These are phyloP conservation scores for Agrostemma githago DNA, from an alignment of 148 eudicot genomes.

Conservation along the genomic window DNA sequence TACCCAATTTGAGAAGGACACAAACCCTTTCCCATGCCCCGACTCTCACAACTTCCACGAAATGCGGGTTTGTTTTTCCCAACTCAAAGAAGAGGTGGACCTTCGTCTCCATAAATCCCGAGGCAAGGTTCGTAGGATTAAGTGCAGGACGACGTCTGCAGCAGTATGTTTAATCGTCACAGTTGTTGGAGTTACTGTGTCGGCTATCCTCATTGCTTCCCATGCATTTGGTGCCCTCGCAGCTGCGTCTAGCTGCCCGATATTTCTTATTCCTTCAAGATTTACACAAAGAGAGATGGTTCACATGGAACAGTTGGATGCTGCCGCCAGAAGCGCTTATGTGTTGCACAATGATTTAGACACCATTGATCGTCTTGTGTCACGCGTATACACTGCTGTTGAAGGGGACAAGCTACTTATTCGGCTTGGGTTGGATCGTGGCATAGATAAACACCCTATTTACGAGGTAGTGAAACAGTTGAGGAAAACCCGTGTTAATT, in stretches of 20 bases:
- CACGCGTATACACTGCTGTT: constrained; percentile 41
- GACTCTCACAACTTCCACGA: constrained; percentile 48
- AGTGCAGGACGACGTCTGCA: constrained; percentile 45
- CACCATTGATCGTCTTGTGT: constrained; percentile 67
- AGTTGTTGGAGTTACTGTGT: constrained; percentile 43
- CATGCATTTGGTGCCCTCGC: constrained; percentile 62
- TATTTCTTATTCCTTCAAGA: constrained; percentile 36
- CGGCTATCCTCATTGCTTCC: constrained; percentile 49
- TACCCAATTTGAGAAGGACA: constrained; percentile 44
- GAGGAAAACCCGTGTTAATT: constrained; percentile 42
- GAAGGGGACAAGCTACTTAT: constrained; percentile 60
- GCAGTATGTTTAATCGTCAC: constrained; percentile 57
- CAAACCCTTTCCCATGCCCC: constrained; percentile 64
- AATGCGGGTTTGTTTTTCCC: constrained; percentile 51
- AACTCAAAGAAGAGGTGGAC: constrained; percentile 56
- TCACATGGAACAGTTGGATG: constrained; percentile 57
- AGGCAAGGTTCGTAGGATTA: constrained; percentile 35
- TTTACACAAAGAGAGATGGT: constrained; percentile 43
- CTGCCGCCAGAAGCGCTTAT: constrained; percentile 56
- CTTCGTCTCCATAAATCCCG: constrained; percentile 41
- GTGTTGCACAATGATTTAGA: constrained; percentile 61
- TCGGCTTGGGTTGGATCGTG: constrained; percentile 62
- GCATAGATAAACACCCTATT: constrained; percentile 57
- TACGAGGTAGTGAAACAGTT: constrained; percentile 66
- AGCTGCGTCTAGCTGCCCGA: constrained; percentile 45